These are phyloP conservation scores for Coprinopsis cinerea DNA, from an alignment of 768 basidiomycete species.

Conservation along the genomic window DNA sequence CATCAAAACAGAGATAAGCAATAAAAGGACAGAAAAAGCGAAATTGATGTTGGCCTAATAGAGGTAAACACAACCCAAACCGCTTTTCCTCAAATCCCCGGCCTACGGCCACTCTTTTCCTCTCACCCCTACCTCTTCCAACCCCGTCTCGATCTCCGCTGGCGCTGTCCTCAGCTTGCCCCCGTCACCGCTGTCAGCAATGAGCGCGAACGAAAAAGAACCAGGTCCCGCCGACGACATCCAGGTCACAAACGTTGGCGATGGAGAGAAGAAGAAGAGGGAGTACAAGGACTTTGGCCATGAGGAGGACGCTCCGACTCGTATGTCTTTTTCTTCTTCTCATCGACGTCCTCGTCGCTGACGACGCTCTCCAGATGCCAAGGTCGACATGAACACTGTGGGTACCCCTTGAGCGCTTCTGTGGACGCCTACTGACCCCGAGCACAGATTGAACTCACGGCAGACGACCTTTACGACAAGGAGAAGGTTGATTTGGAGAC, in stretches of 20 bases:
- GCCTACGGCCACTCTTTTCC: neutral
- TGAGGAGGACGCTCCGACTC: slow-evolving; percentile 59
- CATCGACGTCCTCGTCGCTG: slow-evolving; percentile 13
- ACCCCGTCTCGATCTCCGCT: slow-evolving; percentile 7
- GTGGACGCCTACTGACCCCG: neutral
- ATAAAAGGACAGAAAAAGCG: slow-evolving; percentile 3
- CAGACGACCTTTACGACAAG: slow-evolving; percentile 93
- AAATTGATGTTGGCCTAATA: slow-evolving; percentile 3
- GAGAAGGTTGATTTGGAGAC: slow-evolving; percentile 99
- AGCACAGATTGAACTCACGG: slow-evolving; percentile 71
- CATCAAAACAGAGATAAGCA: slow-evolving; percentile 5
- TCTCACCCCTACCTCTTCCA: slow-evolving; percentile 6
- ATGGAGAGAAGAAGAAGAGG: slow-evolving; percentile 50
- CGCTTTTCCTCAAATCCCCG: slow-evolving; percentile 12
- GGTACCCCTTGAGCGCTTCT: slow-evolving; percentile 12
- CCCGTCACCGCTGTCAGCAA: slow-evolving; percentile 9
- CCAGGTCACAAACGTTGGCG: slow-evolving; percentile 25
- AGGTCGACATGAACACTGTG: slow-evolving; percentile 78
- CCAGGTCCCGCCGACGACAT: slow-evolving; percentile 52
- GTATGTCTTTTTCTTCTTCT: slow-evolving; percentile 35
- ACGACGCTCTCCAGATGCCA: slow-evolving; percentile 49
- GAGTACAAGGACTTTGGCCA: slow-evolving; percentile 85
- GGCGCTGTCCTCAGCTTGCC: neutral
- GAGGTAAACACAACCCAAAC: slow-evolving; percentile 7
- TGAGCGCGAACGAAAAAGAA: slow-evolving; percentile 41